Percentiles rank a stretch among this genome's conserved stretches.
Evolutionary conservation across 768 basidiomycete species (phyloP).

Genomic region (Lactarius hatsudake): DNA sequence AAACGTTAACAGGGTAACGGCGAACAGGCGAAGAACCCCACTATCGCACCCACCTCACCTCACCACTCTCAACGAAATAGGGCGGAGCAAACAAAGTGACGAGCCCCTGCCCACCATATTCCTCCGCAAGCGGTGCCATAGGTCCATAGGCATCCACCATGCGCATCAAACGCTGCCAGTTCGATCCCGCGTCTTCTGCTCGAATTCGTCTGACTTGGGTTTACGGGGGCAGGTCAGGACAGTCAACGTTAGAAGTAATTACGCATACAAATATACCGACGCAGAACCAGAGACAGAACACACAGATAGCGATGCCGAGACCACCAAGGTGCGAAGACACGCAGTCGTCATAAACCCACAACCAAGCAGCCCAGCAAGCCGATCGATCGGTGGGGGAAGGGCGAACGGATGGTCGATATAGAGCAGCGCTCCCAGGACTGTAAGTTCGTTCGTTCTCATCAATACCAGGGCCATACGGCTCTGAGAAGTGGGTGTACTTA

Average conservation of each 20-base stretch:
- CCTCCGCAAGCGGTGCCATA: neutral
- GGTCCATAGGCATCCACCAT: neutral
- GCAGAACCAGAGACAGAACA: neutral
- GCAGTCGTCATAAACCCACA: neutral
- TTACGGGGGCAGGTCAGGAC: neutral
- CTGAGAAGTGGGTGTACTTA: neutral
- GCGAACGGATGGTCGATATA: neutral
- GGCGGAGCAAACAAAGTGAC: neutral
- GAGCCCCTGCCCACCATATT: neutral
- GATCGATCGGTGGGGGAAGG: neutral
- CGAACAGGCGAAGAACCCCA: neutral
- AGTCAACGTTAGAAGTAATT: neutral
- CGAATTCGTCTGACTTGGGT: neutral
- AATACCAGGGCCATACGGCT: neutral
- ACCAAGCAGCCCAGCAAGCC: neutral
- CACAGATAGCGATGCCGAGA: neutral
- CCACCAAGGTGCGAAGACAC: too few species aligned
- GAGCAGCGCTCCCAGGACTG: neutral
- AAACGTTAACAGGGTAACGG: too few species aligned
- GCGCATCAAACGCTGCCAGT: neutral
- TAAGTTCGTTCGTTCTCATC: neutral
- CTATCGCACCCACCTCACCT: neutral
- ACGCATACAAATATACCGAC: neutral
- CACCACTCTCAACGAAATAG: constrained; percentile 6
- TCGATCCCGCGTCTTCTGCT: neutral